Base-by-base conservation (phyloP, 495 filamentous ascomycete genomes). In the Cudoniella acicularis region DNA sequence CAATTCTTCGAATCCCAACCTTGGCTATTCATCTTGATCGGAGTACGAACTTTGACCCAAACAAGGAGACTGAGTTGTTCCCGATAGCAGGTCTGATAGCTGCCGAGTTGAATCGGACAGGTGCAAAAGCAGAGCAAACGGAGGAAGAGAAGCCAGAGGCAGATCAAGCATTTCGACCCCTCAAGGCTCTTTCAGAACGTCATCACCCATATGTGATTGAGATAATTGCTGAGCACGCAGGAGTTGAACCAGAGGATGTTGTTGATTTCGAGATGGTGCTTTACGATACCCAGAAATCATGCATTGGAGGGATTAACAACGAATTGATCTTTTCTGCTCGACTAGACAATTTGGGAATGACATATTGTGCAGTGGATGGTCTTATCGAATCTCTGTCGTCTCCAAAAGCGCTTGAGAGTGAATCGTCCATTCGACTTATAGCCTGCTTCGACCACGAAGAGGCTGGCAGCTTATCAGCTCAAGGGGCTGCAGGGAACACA, bases 381-480 rank as follows among this genome's bases (percentile, higher is more conserved):
- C 77, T 99, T 55, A 91, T 98, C 64, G 79, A 86, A 41, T 96
- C 91, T 1, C 72, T 93, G n/a, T 73, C 73, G n/a, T 73, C 80
- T 3, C 62, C 77, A 2, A 73, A 78, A 1, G 73, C 83, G 0
- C 79, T 98, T 27, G 83, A 91, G 26, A 70, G 87, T 17, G 94
- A 97, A 64, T 73, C 82, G 2, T 84, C 81, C 41, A 96, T 98
- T 66, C 91, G 94, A 22, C 77, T 99, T 10, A 87, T 96, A 65
- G 84, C 91, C 21, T 85, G 92, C 64, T 99, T 98, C 70, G 94
- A 99, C 70, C 94, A 99, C 75, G 94, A 99, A 71, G 94, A 99
- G 67, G 92, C 98, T 66, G 95, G 94, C 48, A 95, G 89, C 61
- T 81, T 79, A 30, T 93, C 89, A 9, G 92, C 94, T 4, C 95